Percentiles rank a stretch among this genome's conserved stretches.
These are phyloP conservation scores for Xylariaceae sp. DNA, from an alignment of 2,329 filamentous ascomycete species.

Conservation along the genomic window DNA sequence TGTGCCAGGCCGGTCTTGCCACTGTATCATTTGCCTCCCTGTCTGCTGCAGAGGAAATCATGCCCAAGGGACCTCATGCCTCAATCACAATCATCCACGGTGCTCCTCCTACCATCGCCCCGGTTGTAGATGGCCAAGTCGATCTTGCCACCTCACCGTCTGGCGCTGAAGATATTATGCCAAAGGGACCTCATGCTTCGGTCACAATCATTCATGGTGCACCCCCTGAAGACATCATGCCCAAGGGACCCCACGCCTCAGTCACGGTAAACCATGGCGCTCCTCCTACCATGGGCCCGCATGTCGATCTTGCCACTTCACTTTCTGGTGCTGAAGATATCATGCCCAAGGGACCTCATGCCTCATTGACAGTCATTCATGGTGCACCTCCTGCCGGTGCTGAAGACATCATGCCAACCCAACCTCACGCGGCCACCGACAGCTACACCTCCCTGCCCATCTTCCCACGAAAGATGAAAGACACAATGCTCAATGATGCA, in stretches of 20 bases:
- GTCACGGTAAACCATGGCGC: conserved; percentile 5
- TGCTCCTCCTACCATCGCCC: background rate
- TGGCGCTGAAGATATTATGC: conserved; percentile 8
- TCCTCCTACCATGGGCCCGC: no score
- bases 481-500: background rate
- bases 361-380: conserved; percentile 3
- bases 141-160: conserved; percentile 9
- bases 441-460: no score
- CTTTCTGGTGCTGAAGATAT: conserved; percentile 11
- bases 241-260: no score
- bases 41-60: conserved; percentile 10
- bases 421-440: no score
- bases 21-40: conserved; percentile 3
- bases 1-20: conserved; percentile 13
- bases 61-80: conserved; percentile 4
- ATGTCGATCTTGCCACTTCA: no score
- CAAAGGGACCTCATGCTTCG: conserved; percentile 3
- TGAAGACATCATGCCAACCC: no score
- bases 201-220: conserved; percentile 5
- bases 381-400: background rate
- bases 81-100: conserved; percentile 6
- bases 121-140: no score
- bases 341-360: conserved; percentile 4
- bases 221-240: no score
- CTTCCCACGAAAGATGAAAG: no score